A percentile compares a stretch with the other conserved stretches of the same genome.
These are phyloP conservation scores for Fusarium graminum DNA, from an alignment of 2,329 filamentous ascomycete genomes.

Conservation along the genomic window DNA sequence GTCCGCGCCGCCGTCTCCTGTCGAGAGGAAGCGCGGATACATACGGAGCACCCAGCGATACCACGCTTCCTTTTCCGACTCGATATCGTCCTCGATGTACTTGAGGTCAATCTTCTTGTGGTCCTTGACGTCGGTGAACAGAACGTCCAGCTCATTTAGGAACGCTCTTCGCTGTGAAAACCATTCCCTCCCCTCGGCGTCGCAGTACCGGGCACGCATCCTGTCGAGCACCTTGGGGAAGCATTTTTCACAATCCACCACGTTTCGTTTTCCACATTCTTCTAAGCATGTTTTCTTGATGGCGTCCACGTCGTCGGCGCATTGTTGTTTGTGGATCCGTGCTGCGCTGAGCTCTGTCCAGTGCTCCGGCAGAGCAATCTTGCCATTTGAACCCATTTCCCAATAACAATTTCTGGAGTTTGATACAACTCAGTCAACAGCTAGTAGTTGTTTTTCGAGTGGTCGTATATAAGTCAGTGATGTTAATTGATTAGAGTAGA, in stretches of 20 bases:
- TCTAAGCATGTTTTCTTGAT: constrained; percentile 60
- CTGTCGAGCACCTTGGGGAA: constrained; percentile 62
- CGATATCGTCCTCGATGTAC: constrained; percentile 63
- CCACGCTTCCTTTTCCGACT: constrained; percentile 66
- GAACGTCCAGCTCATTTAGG: constrained; percentile 62
- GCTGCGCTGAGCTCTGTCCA: constrained; percentile 57
- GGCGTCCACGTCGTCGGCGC: constrained; percentile 57
- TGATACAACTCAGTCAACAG: background rate
- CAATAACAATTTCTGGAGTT: background rate
- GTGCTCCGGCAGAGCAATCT: constrained; percentile 54
- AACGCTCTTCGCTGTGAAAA: constrained; percentile 64
- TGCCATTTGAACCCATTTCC: constrained; percentile 46
- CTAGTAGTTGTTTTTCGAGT: background rate
- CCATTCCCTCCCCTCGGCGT: constrained; percentile 61
- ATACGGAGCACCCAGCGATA: constrained; percentile 61
- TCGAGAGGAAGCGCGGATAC: constrained; percentile 56
- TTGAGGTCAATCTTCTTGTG: constrained; percentile 58
- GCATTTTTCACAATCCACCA: constrained; percentile 63
- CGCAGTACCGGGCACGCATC: constrained; percentile 56
- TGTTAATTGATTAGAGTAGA: background rate
- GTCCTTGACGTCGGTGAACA: constrained; percentile 63
- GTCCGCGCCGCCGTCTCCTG: constrained; percentile 49
- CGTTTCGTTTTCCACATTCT: constrained; percentile 59
- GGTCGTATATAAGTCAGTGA: constrained; percentile 2
- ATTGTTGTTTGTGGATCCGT: constrained; percentile 52